phyloP scores from a whole-genome alignment of 2,329 filamentous ascomycete species.

The Cadophora luteo-olivacea region DNA sequence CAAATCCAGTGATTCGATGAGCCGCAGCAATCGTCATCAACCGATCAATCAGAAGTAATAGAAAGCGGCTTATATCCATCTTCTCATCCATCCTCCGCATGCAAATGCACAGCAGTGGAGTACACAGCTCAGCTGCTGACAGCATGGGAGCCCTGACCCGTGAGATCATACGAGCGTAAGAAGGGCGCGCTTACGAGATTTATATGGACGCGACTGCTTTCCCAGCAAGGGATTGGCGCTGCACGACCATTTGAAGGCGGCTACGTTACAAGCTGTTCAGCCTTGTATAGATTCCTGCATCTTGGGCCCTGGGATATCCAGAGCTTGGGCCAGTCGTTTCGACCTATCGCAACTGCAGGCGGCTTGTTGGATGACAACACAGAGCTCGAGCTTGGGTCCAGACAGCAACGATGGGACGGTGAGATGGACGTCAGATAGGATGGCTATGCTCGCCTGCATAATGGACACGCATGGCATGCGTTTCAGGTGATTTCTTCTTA shows the following conservation, averaged over 20 bases:
- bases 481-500: conserved; percentile 7
- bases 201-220: conserved; percentile 1
- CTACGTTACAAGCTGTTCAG: conserved; percentile 12
- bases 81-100: conserved; percentile 4
- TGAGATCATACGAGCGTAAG: conserved; percentile 2
- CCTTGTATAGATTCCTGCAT: conserved; percentile 16
- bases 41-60: not conserved
- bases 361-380: conserved; percentile 17
- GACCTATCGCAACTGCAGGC: conserved; percentile 11
- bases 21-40: no score
- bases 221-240: conserved; percentile 7
- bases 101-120: conserved; percentile 3
- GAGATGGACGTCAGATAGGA: conserved; percentile 6
- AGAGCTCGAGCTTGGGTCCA: conserved; percentile 9
- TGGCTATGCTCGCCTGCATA: not conserved
- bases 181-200: not conserved
- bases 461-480: conserved; percentile 12
- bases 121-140: not conserved
- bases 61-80: not conserved
- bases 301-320: not conserved
- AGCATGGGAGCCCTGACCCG: not conserved
- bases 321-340: conserved; percentile 7
- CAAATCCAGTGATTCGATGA: conserved; percentile 5
- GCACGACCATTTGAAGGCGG: not conserved
- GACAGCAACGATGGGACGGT: not conserved